Base-by-base conservation (phyloP, 768 basidiomycete genomes). In the Trametes gibbosa region DNA sequence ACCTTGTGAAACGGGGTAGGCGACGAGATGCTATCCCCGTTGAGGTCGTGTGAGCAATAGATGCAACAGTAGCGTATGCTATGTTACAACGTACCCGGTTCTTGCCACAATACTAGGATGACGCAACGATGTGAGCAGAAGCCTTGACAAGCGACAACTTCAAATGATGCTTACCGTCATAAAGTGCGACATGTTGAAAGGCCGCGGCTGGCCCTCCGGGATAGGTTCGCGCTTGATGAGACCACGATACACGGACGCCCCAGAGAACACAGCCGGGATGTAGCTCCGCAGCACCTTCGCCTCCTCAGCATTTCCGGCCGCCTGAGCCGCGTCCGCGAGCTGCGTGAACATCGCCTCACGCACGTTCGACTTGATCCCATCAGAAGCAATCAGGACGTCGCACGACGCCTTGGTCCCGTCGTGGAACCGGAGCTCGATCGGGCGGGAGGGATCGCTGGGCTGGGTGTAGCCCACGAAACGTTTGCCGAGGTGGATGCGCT, bases 201-300 rank as follows among this genome's bases (percentile, higher is more conserved):
- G 58, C 1, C 39, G 35, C n/a, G 69, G 64, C 5, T 66, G 5
- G 10, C 37, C 19, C 40, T 47, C 25, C 27, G 16, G 6, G 52
- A 59, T 53, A 81, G 55, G 1, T 56, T 53, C n/a, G 75, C 70
- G 1, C 68, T 69, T 5, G 76, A 80, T 63, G 21, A 80, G 63
- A 3, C 59, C 67, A 5, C 80, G 71, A 55, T 81, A 81, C 0
- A 72, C 70, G 3, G 68, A 54, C 3, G 70, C 72, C 8, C 82
- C 81, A 1, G 74, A 79, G 70, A 76, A 82, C 0, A 65, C 65
- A 6, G 80, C 74, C 16, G 71, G 56, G 0, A 65, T 48, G 14
- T 59, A 62, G 13, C 66, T 57, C 17, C 51, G 24, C n/a, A 65
- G 25, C 23, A 21, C n/a, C 21, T 48, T 45, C 12, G 63, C 53